Evolutionary conservation across 2,329 filamentous ascomycete genomes (phyloP).

Genomic region (Leptographium procerum): DNA sequence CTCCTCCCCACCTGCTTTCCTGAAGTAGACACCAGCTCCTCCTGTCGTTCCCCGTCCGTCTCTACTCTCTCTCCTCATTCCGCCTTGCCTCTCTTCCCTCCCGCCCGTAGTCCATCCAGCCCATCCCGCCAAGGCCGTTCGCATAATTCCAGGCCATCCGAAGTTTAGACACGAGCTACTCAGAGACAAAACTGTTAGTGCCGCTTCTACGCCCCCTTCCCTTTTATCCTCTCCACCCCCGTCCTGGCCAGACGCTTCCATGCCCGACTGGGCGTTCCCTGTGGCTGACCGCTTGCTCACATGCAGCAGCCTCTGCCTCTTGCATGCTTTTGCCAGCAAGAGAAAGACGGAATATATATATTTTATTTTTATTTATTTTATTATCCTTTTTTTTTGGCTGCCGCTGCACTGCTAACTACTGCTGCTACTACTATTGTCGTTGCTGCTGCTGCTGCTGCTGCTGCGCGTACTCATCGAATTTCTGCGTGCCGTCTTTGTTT

Average conservation of each 20-base stretch:
- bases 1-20: neutral
- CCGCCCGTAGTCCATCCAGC: neutral
- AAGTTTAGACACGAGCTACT: neutral
- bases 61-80: neutral
- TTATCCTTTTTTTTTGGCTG: too few species aligned
- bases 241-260: neutral
- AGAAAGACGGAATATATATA: neutral
- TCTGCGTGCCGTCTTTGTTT: too few species aligned
- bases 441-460: too few species aligned
- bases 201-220: neutral
- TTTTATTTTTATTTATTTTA: too few species aligned
- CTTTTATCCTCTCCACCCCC: constrained; percentile 1
- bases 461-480: too few species aligned
- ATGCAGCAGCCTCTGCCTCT: neutral
- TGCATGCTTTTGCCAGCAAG: neutral
- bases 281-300: constrained; percentile 1
- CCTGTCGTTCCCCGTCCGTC: neutral
- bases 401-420: too few species aligned
- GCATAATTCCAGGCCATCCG: neutral
- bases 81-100: neutral
- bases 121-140: neutral
- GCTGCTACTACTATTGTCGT: too few species aligned
- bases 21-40: neutral
- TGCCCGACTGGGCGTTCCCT: neutral
- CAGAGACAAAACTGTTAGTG: neutral